Evolutionary conservation across 2,329 filamentous ascomycete species (phyloP), one percentile per base, ranked within the genome.

Genomic region (Calycina herbarum): DNA sequence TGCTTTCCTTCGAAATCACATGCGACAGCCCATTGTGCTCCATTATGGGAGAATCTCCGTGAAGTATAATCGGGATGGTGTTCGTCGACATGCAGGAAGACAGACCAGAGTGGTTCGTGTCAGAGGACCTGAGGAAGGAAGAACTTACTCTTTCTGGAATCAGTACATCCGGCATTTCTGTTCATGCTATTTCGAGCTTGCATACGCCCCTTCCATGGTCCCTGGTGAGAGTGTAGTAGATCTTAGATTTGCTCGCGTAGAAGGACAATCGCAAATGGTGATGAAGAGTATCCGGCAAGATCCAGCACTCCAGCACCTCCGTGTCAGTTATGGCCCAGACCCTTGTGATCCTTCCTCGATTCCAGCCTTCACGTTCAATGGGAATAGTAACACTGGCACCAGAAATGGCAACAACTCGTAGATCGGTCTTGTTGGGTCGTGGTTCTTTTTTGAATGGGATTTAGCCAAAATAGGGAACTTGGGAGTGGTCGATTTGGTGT

Each of bases 181-280:
- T 13, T 13, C 10, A 1, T 59, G n/a, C 57, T 6, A 40, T n/a
- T 59, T 48, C 20, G 45, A 48, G 7, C 20, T 48, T 24, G n/a
- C 45, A 20, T 24, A 48, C 8, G 17, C 45, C 45, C 45, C 17
- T n/a, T 20, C 17, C 5, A 48, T 20, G 2, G 20, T 48, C 2
- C 17, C 17, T 24, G 60, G 42, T n/a, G 27, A 38, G 15, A 54
- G 31, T 42, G 17, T 42, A 5, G 63, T 69, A 59, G 66, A 69
- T 24, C 63, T 69, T 4, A 27, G 57, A 1, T 69, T 69, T 40
- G 24, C 57, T n/a, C 40, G 64, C n/a, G 33, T 69, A n/a, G 67
- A 66, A 45, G 66, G 61, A 1, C 66, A 68, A 15, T 62, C 66
- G 13, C 40, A 63, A 33, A 57, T 27, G 0, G 64, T 62, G 3